Conservation (phyloP, 495 filamentous ascomycete species). For the Trichodelitschia bisporula region DNA sequence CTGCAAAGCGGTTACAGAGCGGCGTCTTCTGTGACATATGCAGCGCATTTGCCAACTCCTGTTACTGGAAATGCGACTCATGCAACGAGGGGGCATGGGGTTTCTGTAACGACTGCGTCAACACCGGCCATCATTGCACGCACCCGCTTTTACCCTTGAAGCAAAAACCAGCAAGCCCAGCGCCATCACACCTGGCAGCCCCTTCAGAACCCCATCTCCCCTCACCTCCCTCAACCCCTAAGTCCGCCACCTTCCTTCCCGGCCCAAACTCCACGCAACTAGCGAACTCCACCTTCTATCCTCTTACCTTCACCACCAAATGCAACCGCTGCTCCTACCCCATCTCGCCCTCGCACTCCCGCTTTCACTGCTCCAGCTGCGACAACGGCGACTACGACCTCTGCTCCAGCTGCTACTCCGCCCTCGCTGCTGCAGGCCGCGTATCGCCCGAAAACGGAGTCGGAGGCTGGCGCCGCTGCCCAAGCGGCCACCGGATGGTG, state of each 20-base stretch:
- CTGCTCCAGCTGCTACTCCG: constrained; percentile 50
- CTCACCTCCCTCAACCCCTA: constrained; percentile 6
- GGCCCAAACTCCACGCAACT: constrained; percentile 16
- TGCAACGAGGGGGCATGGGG: constrained; percentile 90
- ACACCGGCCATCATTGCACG: constrained; percentile 47
- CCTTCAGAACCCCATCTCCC: constrained; percentile 2
- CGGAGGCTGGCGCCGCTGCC: constrained; percentile 58
- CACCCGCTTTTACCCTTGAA: constrained; percentile 50
- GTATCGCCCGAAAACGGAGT: constrained; percentile 51
- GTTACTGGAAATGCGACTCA: constrained; percentile 58
- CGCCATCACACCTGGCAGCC: constrained; percentile 3
- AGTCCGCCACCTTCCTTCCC: constrained; percentile 10
- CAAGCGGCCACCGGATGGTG: constrained; percentile 60
- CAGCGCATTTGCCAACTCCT: constrained; percentile 41
- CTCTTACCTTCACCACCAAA: constrained; percentile 38
- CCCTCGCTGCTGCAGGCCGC: constrained; percentile 29
- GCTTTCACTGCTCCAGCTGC: constrained; percentile 54
- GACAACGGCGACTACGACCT: constrained; percentile 63
- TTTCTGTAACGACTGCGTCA: constrained; percentile 64
- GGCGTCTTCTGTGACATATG: constrained; percentile 71
- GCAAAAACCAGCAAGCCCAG: constrained; percentile 11
- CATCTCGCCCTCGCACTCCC: constrained; percentile 38
- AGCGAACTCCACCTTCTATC: constrained; percentile 17
- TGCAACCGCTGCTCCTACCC: constrained; percentile 51
- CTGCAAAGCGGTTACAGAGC: constrained; percentile 36